These are phyloP conservation scores for Barnettozyma sp. DNA, from an alignment of 805 yeast genomes.

Conservation along the genomic window DNA sequence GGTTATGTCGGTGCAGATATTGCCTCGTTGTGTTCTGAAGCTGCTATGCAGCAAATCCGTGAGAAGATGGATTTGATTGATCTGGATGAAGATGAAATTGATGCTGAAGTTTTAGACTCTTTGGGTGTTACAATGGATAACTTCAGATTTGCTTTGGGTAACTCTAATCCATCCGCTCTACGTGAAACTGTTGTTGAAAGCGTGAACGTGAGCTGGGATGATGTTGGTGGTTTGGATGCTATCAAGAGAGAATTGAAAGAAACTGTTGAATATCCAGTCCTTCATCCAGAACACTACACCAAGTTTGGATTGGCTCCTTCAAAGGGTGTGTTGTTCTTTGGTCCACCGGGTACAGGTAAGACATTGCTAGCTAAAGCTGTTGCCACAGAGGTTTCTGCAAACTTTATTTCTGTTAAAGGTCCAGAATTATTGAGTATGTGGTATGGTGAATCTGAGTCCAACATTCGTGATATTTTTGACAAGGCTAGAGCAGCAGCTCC, in stretches of 20 bases:
- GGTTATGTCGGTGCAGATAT: conserved; percentile 99
- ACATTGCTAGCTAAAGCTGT: conserved; percentile 97
- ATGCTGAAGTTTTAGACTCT: conserved; percentile 93
- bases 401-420: conserved; percentile 94
- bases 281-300: conserved; percentile 97
- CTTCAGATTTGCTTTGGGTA: conserved; percentile 95
- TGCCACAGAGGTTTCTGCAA: conserved; percentile 98
- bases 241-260: conserved; percentile 96
- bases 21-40: conserved; percentile 98
- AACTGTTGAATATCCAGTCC: conserved; percentile 97
- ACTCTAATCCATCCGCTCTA: conserved; percentile 96
- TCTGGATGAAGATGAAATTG: conserved; percentile 92
- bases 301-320: conserved; percentile 97
- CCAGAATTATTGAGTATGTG: conserved; percentile 97
- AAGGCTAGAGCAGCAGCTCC: conserved; percentile 99
- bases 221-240: conserved; percentile 95
- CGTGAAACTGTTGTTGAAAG: conserved; percentile 99
- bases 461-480: conserved; percentile 95
- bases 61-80: conserved; percentile 99
- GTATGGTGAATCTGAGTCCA: conserved; percentile 98
- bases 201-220: conserved; percentile 98
- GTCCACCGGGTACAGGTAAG: conserved; percentile 99
- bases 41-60: conserved; percentile 99
- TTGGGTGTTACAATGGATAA: conserved; percentile 98
- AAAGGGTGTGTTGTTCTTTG: conserved; percentile 96